A percentile compares a stretch with the other conserved stretches of the same genome.
Evolutionary conservation across 805 yeast species (phyloP).

Genomic region (Metschnikowia lachancei): DNA sequence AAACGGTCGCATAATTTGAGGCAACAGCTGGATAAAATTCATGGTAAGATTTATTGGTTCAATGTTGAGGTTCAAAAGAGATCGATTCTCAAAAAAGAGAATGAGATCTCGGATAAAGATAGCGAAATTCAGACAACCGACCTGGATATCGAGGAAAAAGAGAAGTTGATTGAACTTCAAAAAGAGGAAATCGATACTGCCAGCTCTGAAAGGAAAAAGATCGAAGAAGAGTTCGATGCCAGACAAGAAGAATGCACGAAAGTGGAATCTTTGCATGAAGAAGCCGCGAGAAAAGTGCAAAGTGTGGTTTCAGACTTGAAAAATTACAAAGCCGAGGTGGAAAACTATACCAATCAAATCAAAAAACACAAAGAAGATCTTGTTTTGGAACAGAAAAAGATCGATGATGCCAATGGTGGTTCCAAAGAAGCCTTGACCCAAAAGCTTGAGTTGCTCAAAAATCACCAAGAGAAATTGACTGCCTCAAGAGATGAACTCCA

Average conservation of each 20-base stretch:
- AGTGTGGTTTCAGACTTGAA: constrained; percentile 12
- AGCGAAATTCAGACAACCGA: constrained; percentile 19
- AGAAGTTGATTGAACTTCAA: not conserved
- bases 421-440: constrained; percentile 34
- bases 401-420: constrained; percentile 45
- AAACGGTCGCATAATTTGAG: constrained; percentile 35
- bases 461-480: constrained; percentile 10
- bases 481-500: constrained; percentile 13
- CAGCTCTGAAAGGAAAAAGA: not conserved
- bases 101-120: constrained; percentile 14
- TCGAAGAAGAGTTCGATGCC: constrained; percentile 1
- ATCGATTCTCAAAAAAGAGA: constrained; percentile 22
- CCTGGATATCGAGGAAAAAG: constrained; percentile 21
- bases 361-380: constrained; percentile 23
- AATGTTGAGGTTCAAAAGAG: constrained; percentile 34
- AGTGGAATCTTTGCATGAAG: constrained; percentile 10
- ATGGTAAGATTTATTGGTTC: constrained; percentile 44
- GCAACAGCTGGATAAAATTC: constrained; percentile 30
- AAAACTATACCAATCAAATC: constrained; percentile 12
- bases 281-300: constrained; percentile 12
- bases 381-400: constrained; percentile 34
- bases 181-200: not conserved
- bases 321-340: constrained; percentile 23
- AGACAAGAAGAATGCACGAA: constrained; percentile 2
- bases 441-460: constrained; percentile 15